phyloP scores from a whole-genome alignment of 2,329 filamentous ascomycete species.

The Aphanoascus verrucosus region DNA sequence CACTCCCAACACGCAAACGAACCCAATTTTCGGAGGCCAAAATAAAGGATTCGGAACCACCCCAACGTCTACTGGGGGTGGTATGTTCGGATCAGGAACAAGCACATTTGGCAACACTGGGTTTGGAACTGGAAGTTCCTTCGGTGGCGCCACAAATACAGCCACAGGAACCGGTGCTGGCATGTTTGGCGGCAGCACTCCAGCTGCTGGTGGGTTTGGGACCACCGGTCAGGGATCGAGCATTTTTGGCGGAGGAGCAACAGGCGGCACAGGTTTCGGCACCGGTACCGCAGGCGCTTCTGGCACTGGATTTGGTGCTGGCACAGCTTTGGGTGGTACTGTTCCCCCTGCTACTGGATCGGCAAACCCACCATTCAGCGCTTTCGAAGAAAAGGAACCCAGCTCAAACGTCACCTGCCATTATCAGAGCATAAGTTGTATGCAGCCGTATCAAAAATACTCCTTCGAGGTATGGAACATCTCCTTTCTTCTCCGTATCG shows the following conservation, averaged over 20 bases:
- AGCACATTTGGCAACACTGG: slow-evolving; percentile 11
- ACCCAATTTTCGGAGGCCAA: slow-evolving; percentile 19
- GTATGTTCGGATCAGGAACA: slow-evolving; percentile 15
- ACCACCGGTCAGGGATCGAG: slow-evolving; percentile 6
- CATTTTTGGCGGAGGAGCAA: slow-evolving; percentile 16
- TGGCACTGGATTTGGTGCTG: slow-evolving; percentile 18
- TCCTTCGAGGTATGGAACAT: slow-evolving; percentile 54
- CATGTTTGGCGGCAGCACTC: slow-evolving; percentile 12
- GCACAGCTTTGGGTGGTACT: slow-evolving; percentile 34
- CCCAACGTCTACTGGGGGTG: slow-evolving; percentile 14
- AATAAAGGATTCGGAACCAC: slow-evolving; percentile 19
- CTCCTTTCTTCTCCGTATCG: background rate
- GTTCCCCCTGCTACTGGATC: slow-evolving; percentile 37
- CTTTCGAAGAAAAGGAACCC: slow-evolving; percentile 38
- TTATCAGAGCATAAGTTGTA: slow-evolving; percentile 41
- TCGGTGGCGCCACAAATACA: slow-evolving; percentile 18
- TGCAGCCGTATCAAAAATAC: slow-evolving; percentile 57
- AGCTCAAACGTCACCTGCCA: slow-evolving; percentile 32
- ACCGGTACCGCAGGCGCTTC: slow-evolving; percentile 11
- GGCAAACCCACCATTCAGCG: slow-evolving; percentile 36
- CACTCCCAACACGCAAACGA: slow-evolving; percentile 14
- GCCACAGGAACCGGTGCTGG: slow-evolving; percentile 18
- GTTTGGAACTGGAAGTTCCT: slow-evolving; percentile 12
- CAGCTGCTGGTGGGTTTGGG: slow-evolving; percentile 16
- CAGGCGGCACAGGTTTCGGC: slow-evolving; percentile 26